These are phyloP conservation scores for Termitomyces heimii DNA, from an alignment of 768 basidiomycete species.

Conservation along the genomic window DNA sequence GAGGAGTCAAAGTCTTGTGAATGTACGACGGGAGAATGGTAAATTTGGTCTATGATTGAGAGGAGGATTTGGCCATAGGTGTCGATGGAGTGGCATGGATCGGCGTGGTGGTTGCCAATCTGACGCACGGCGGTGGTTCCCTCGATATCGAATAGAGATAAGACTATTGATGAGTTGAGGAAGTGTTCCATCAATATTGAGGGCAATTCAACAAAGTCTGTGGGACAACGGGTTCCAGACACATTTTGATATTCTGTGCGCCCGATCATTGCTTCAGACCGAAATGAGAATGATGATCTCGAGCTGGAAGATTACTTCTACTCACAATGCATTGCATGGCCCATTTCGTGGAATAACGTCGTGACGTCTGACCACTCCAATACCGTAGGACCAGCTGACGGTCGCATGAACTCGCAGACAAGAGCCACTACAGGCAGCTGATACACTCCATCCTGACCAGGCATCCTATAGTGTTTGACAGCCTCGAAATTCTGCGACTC, in stretches of 20 bases:
- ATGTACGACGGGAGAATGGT: constrained; percentile 68
- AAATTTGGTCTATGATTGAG: constrained; percentile 82
- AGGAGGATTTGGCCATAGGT: constrained; percentile 89
- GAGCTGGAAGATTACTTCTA: constrained; percentile 10
- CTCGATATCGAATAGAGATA: constrained; percentile 69
- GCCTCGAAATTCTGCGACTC: constrained; percentile 61
- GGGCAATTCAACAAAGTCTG: constrained; percentile 96
- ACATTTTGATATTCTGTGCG: constrained; percentile 97
- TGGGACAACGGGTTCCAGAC: constrained; percentile 94
- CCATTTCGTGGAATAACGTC: constrained; percentile 98
- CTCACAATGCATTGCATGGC: constrained; percentile 99
- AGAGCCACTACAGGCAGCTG: constrained; percentile 92
- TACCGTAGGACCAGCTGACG: constrained; percentile 60
- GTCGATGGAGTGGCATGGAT: constrained; percentile 80
- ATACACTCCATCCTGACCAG: constrained; percentile 62
- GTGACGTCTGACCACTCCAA: constrained; percentile 91
- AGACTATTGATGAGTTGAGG: constrained; percentile 75
- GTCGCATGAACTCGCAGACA: constrained; percentile 77
- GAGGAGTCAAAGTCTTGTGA: constrained; percentile 71
- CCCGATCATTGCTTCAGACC: constrained; percentile 85
- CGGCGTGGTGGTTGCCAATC: constrained; percentile 61
- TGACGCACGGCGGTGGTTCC: constrained; percentile 38
- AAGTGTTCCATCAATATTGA: constrained; percentile 99
- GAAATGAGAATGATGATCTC: neutral
- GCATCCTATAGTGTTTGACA: constrained; percentile 51